Percentiles rank a stretch among this genome's conserved stretches.
Evolutionary conservation across 768 basidiomycete species (phyloP).

Genomic region (Podaxis mareebaensis): DNA sequence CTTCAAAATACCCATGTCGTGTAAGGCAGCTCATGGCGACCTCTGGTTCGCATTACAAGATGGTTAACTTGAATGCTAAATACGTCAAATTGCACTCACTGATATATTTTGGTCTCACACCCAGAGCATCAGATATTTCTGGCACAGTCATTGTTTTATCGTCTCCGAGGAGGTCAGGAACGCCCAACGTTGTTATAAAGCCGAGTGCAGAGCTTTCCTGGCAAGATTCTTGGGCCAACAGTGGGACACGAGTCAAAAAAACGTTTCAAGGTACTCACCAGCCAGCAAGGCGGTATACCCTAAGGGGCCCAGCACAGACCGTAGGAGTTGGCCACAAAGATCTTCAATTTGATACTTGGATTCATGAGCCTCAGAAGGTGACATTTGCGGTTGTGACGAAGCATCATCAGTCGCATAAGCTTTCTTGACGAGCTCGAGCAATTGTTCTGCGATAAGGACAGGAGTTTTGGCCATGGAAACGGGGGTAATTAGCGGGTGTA

Average conservation of each 20-base stretch:
- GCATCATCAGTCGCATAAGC: neutral
- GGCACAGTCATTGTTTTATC: neutral
- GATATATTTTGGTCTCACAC: neutral
- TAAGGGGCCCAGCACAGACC: conserved; percentile 2
- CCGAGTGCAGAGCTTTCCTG: conserved; percentile 10
- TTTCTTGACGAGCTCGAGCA: conserved; percentile 5
- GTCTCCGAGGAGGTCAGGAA: conserved; percentile 1
- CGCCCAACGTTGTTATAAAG: neutral
- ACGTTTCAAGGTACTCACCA: neutral
- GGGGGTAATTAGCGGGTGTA: no score
- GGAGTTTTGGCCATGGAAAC: neutral
- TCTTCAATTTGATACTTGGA: conserved; percentile 8
- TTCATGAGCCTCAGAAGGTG: neutral
- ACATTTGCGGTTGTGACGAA: neutral
- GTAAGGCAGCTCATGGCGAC: conserved; percentile 7
- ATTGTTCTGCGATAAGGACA: neutral
- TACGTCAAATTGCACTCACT: neutral
- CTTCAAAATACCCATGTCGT: conserved; percentile 10
- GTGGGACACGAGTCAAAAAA: neutral
- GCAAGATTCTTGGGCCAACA: conserved; percentile 3
- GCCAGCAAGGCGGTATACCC: conserved; percentile 9
- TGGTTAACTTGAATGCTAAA: neutral
- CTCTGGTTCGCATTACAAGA: neutral
- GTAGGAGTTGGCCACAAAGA: conserved; percentile 3
- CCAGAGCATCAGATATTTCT: conserved; percentile 7